Base-by-base conservation (phyloP, 306 rosid genomes). In the Prunus mira region DNA sequence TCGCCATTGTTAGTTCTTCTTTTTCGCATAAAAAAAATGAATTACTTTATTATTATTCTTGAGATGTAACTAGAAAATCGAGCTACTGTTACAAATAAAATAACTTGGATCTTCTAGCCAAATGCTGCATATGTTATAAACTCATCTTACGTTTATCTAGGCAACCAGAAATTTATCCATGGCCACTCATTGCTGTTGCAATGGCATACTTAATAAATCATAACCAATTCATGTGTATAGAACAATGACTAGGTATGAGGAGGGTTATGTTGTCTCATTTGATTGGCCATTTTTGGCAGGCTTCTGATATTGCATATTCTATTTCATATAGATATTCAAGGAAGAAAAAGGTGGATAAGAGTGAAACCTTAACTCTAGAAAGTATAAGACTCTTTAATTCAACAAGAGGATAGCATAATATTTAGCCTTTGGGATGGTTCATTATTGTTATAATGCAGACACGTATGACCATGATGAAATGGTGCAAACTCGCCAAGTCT, bases 321-420 rank as follows among this genome's bases (percentile, higher is more conserved):
- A 67, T 78, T 74, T 76, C 30, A 22, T 43, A 54, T 77, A 83
- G 88, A 57, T 25, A 38, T 81, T 43, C 80, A 14, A 47, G 69
- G 60, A 82, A 86, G 76, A 71, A 63, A n/a, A 91, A 88, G 82
- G 89, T 84, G 69, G 96, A 89, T 71, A 72, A 71, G 67, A 86
- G 92, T 76, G 72, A 73, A 56, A 91, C 22, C 84, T 76, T 89
- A 74, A 89, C 93, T 24, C 77, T 91, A 61, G 87, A 86, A 3
- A 19, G 77, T 73, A 84, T 86, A 56, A 86, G 96, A 38, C 68
- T 79, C 90, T n/a, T 80, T 91, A 62, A 82, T 87, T 61, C 79
- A 82, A 32, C 90, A 87, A 30, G 97, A 89, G 80, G 93, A 87
- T 74, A 88, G 90, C 83, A 87, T 87, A 54, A 87, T 89, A 76